Evolutionary conservation across 768 basidiomycete genomes (phyloP).

Genomic region (Hericium coralloides): DNA sequence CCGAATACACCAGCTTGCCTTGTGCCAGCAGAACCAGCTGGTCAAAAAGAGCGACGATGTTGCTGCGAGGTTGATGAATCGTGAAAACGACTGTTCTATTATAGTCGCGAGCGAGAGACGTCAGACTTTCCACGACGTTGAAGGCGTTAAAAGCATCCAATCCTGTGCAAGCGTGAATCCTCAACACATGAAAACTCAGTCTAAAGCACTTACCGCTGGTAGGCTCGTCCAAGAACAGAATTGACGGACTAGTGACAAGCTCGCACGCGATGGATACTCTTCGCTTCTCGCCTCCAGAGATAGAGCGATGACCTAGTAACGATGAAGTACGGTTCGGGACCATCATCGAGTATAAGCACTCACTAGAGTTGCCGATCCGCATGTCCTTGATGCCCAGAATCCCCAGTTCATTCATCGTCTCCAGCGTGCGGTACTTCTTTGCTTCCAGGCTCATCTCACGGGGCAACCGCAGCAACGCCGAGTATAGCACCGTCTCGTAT

Average conservation of each 20-base stretch:
- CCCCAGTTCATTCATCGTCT: conserved; percentile 94
- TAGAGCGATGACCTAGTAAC: conserved; percentile 65
- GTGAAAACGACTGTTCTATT: conserved; percentile 96
- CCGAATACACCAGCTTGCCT: conserved; percentile 81
- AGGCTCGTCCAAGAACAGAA: conserved; percentile 94
- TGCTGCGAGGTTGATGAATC: conserved; percentile 96
- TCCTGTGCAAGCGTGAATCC: conserved; percentile 33
- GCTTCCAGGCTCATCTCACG: conserved; percentile 92
- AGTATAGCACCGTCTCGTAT: conserved; percentile 94
- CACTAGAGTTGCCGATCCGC: conserved; percentile 82
- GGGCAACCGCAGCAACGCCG: conserved; percentile 82
- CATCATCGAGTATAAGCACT: conserved; percentile 15
- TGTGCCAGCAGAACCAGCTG: conserved; percentile 78
- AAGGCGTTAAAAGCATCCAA: conserved; percentile 93
- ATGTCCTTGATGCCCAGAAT: conserved; percentile 86
- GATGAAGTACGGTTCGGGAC: background rate
- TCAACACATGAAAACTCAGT: background rate
- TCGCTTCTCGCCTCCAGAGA: conserved; percentile 96
- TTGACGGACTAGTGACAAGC: conserved; percentile 92
- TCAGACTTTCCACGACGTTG: conserved; percentile 88
- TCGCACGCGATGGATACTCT: conserved; percentile 97
- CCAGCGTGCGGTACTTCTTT: conserved; percentile 90
- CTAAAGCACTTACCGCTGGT: conserved; percentile 66
- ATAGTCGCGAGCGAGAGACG: conserved; percentile 77
- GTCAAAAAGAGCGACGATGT: conserved; percentile 95